A percentile compares a stretch with the other conserved stretches of the same genome.
phyloP scores from a whole-genome alignment of 768 basidiomycete species.

The Goffeauzyma gilvescens region DNA sequence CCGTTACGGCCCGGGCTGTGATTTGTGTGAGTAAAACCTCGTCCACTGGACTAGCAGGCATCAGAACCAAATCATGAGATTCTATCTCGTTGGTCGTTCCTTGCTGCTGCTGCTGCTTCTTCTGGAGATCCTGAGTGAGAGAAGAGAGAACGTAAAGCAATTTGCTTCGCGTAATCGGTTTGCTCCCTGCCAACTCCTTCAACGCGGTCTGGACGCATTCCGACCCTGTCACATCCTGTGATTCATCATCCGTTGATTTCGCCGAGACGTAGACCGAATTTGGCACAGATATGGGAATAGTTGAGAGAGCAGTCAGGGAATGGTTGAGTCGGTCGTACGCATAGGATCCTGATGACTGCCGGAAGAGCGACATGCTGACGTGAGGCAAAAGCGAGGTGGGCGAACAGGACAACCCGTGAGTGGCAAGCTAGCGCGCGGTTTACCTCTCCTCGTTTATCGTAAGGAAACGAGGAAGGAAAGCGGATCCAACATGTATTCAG shows the following conservation, averaged over 20 bases:
- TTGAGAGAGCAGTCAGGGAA: slow-evolving; percentile 11
- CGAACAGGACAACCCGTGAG: too few relatives aligned
- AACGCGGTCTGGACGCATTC: slow-evolving; percentile 12
- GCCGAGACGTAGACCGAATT: neutral
- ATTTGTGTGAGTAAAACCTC: slow-evolving; percentile 21
- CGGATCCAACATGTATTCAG: too few relatives aligned
- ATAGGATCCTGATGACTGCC: slow-evolving; percentile 1
- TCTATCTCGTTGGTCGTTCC: neutral
- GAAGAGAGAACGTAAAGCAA: slow-evolving; percentile 16
- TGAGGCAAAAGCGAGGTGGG: neutral
- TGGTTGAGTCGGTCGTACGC: slow-evolving; percentile 8
- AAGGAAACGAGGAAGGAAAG: too few relatives aligned
- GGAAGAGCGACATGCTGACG: slow-evolving; percentile 3
- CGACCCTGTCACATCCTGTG: slow-evolving; percentile 4
- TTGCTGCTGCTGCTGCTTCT: neutral
- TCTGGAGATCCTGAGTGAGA: slow-evolving; percentile 8
- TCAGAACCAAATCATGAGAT: neutral
- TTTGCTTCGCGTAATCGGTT: slow-evolving; percentile 13
- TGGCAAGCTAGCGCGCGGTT: too few relatives aligned
- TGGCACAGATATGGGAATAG: slow-evolving; percentile 11
- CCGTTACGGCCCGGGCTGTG: slow-evolving; percentile 23
- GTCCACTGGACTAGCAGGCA: slow-evolving; percentile 13
- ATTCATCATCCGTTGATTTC: too few relatives aligned
- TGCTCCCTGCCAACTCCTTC: slow-evolving; percentile 17
- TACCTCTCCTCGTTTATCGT: too few relatives aligned